Evolutionary conservation across 345 rosid species (phyloP).

Genomic region (Camelina hispida): DNA sequence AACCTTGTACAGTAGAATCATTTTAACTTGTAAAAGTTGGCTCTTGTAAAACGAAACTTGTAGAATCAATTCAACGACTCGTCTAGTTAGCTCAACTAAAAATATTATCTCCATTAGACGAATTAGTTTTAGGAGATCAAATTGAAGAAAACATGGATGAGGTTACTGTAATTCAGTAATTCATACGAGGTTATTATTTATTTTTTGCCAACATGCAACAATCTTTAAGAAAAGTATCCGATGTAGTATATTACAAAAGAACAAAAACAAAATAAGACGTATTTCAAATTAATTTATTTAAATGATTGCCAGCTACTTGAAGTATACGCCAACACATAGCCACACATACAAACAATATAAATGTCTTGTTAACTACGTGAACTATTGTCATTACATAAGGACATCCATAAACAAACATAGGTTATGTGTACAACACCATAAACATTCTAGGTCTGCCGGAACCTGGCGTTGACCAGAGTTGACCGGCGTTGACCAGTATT

Average conservation of each 20-base stretch:
- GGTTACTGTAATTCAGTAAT: not conserved
- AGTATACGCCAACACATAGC: too few relatives aligned
- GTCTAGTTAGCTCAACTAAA: not conserved
- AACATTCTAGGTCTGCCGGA: too few relatives aligned
- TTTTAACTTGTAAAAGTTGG: not conserved
- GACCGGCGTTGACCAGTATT: too few relatives aligned
- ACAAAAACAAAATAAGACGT: not conserved
- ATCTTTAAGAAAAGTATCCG: not conserved
- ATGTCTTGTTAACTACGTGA: too few relatives aligned
- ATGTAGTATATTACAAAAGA: not conserved
- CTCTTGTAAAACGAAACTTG: not conserved
- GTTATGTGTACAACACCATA: too few relatives aligned
- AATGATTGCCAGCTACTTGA: too few relatives aligned
- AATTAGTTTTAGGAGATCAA: not conserved
- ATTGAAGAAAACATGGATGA: not conserved
- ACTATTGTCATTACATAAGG: too few relatives aligned
- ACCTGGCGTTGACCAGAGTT: too few relatives aligned
- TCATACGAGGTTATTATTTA: not conserved
- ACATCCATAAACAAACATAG: too few relatives aligned
- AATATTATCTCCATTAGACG: not conserved
- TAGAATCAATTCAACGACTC: not conserved
- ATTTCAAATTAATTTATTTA: slow-evolving; percentile 4
- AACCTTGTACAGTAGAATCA: not conserved
- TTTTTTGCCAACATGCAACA: not conserved
- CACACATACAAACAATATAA: too few relatives aligned